Evolutionary conservation across 2,329 filamentous ascomycete genomes (phyloP), one percentile per base, ranked within the genome.

Genomic region (Xylariomycetidae sp.): DNA sequence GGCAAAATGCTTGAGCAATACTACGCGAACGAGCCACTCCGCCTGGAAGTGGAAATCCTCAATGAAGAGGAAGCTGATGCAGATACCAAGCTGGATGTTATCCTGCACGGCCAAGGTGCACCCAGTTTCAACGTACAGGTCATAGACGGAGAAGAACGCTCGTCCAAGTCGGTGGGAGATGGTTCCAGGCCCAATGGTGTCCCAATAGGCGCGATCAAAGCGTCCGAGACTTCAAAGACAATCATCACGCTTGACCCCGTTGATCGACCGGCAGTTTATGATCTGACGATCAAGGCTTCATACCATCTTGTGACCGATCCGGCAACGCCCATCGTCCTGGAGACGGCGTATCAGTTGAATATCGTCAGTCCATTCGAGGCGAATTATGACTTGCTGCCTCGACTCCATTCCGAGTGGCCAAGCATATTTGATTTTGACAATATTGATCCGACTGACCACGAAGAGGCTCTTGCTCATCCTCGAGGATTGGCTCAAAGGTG

Each of bases 351-450:
- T 24, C 79, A 82, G 33, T 58, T 96, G 5, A 74, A 78, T 23
- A 73, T 95, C 35, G 77, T 86, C 34, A 81, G 79, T 31, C 87
- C 90, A 0, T 96, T 98, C 49, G 88, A 95, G 60, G 85, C 88
- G 12, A 92, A 85, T 50, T 95, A 94, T 57, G 86, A 93, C 42
- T 77, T 96, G 41, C 71, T 81, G 10, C 88, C 92, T 9, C 75
- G 83, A 8, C 67, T 95, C 4, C 83, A 95, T 56, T 59, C 72
- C 0, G 80, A 83, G 30, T 98, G 92, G 90, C 89, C 92, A 1
- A 88, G 82, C 54, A 79, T 93, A 48, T 98, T 96, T 58, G 71
- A 79, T 32, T 65, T 74, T 13, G 71, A 78, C 15, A 63, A 63
- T 10, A 49, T 75, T 3, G 56, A 59, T 15, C 56, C 60, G 6